Conservation (phyloP, 75 land plant genomes). For the Selaginella tamariscina region DNA sequence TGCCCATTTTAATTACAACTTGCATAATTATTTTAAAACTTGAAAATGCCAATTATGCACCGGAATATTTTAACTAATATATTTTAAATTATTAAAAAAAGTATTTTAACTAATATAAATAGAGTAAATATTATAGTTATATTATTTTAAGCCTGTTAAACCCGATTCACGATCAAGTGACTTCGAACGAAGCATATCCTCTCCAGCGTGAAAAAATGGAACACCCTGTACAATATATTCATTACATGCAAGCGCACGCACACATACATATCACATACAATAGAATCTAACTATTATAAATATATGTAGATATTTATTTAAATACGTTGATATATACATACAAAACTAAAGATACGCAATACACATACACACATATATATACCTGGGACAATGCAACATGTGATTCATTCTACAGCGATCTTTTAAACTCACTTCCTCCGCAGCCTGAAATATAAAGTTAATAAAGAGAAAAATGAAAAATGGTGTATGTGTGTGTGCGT, state of each 20-base stretch:
- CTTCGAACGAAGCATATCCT: conserved; percentile 91
- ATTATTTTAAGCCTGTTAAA: conserved; percentile 70
- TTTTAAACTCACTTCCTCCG: conserved; percentile 45
- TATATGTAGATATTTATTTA: not conserved
- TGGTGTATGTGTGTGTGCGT: no score
- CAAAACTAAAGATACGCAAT: not conserved
- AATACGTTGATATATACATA: not conserved
- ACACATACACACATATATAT: not conserved
- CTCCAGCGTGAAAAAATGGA: conserved; percentile 93
- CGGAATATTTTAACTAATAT: no score
- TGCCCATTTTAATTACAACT: no score
- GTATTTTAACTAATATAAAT: not conserved
- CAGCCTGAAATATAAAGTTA: conserved; percentile 33
- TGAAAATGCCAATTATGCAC: no score
- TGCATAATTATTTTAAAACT: no score
- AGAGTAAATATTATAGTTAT: no score
- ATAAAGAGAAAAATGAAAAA: no score
- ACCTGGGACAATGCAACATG: conserved; percentile 93
- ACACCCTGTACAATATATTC: conserved; percentile 46
- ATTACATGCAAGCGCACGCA: no score
- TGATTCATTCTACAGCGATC: conserved; percentile 90
- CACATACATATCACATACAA: no score
- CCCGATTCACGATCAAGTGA: conserved; percentile 99
- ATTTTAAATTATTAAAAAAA: no score
- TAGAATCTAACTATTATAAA: not conserved